Evolutionary conservation across 495 filamentous ascomycete species (phyloP).

Genomic region (Friedmanniomyces simplex): DNA sequence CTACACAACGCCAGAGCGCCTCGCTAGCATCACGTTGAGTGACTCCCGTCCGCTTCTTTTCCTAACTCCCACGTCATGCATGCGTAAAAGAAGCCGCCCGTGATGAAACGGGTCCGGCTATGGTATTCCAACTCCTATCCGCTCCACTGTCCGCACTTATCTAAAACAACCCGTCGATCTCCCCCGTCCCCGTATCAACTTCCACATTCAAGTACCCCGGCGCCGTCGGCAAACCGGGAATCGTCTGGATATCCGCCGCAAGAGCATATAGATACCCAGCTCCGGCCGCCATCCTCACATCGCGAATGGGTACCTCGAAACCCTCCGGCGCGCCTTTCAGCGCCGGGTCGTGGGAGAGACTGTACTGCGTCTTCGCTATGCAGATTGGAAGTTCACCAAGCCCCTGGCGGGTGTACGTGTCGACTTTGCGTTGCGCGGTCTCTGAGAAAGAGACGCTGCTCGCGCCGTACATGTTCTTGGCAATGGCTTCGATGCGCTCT

Average conservation of each 20-base stretch:
- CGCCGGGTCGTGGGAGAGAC: conserved; percentile 82
- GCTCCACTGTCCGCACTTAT: neutral
- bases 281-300: conserved; percentile 87
- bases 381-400: conserved; percentile 90
- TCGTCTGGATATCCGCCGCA: conserved; percentile 96
- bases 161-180: conserved; percentile 89
- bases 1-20: neutral
- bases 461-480: conserved; percentile 87
- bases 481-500: conserved; percentile 85
- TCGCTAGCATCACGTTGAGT: conserved; percentile 6
- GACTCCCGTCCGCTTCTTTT: neutral
- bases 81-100: neutral
- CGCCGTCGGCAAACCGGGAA: conserved; percentile 88
- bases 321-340: conserved; percentile 95
- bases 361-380: conserved; percentile 97
- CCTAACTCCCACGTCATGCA: neutral
- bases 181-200: conserved; percentile 82
- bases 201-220: conserved; percentile 96
- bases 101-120: neutral
- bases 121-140: neutral
- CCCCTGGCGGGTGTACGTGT: conserved; percentile 85
- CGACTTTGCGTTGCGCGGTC: conserved; percentile 87
- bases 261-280: conserved; percentile 92
- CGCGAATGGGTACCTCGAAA: conserved; percentile 89
- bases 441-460: conserved; percentile 86